Evolutionary conservation across 768 basidiomycete genomes (phyloP).

Genomic region (Suillus weaverae): DNA sequence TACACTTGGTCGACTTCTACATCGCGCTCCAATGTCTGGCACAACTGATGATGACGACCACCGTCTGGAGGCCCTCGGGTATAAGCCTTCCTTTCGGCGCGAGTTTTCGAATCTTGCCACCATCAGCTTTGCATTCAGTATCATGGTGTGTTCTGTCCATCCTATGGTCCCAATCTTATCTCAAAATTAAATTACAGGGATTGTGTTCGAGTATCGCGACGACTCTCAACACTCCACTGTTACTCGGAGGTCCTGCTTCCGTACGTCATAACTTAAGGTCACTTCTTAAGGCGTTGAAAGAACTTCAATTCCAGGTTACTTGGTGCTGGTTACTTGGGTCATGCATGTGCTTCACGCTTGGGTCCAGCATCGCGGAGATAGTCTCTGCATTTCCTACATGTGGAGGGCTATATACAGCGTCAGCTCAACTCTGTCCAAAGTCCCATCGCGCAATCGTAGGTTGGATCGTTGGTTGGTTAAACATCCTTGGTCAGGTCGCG

Average conservation of each 20-base stretch:
- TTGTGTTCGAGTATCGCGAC: conserved; percentile 76
- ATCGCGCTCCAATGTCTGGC: conserved; percentile 5
- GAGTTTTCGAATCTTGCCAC: conserved; percentile 86
- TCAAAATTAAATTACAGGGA: conserved; percentile 39
- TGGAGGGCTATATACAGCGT: conserved; percentile 79
- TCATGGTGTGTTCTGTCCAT: conserved; percentile 49
- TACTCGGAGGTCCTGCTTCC: conserved; percentile 68
- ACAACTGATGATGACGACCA: conserved; percentile 51
- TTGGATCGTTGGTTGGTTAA: conserved; percentile 83
- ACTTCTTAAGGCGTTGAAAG: conserved; percentile 1
- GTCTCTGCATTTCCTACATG: conserved; percentile 77
- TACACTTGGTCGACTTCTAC: background rate
- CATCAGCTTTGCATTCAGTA: conserved; percentile 74
- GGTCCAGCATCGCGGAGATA: conserved; percentile 72
- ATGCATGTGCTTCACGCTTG: conserved; percentile 72
- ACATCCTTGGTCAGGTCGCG: conserved; percentile 81
- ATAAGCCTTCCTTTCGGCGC: conserved; percentile 78
- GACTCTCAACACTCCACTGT: conserved; percentile 74
- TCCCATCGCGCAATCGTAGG: conserved; percentile 66
- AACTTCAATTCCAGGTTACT: conserved; percentile 39
- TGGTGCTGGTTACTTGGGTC: conserved; percentile 81
- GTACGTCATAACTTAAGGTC: conserved; percentile 35
- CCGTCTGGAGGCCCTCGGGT: conserved; percentile 65
- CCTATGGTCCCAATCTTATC: conserved; percentile 1
- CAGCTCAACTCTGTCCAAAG: conserved; percentile 64